Evolutionary conservation across 139 green algal genomes (phyloP).

Genomic region (Volvox reticuliferus): DNA sequence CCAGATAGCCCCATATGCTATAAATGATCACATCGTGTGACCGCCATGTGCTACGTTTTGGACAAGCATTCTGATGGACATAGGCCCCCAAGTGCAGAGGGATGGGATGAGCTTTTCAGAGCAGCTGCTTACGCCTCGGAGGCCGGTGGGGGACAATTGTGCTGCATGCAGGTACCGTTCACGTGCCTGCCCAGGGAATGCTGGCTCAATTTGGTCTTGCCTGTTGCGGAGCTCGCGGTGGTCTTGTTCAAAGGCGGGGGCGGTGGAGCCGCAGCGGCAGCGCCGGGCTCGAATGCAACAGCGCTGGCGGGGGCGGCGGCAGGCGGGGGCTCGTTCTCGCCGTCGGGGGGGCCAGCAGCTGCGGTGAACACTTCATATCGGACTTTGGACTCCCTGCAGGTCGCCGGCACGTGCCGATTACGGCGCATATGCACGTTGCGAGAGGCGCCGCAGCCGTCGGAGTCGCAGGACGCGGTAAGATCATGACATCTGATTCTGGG

Average conservation of each 20-base stretch:
- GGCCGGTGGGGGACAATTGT: too few relatives aligned
- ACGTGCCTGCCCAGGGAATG: conserved; percentile 4
- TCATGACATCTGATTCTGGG: too few relatives aligned
- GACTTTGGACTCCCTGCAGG: conserved; percentile 40
- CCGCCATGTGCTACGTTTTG: too few relatives aligned
- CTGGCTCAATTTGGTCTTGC: conserved; percentile 51
- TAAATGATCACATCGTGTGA: too few relatives aligned
- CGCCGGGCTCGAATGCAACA: not conserved
- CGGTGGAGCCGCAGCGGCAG: not conserved
- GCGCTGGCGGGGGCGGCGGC: not conserved
- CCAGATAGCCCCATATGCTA: too few relatives aligned
- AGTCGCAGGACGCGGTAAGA: not conserved
- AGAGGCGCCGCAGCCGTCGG: conserved; percentile 20
- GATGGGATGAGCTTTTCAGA: too few relatives aligned
- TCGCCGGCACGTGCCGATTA: conserved; percentile 45
- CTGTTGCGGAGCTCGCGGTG: conserved; percentile 41
- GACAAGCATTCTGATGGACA: too few relatives aligned
- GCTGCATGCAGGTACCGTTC: conserved; percentile 40
- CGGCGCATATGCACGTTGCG: conserved; percentile 50
- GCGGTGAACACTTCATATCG: not conserved
- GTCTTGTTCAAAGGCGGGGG: conserved; percentile 23
- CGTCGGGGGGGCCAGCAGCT: not conserved
- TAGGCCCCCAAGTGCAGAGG: too few relatives aligned
- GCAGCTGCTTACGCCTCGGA: too few relatives aligned
- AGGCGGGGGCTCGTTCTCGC: not conserved